phyloP scores from a whole-genome alignment of 129 eudicot species.

The Tagetes erecta region DNA sequence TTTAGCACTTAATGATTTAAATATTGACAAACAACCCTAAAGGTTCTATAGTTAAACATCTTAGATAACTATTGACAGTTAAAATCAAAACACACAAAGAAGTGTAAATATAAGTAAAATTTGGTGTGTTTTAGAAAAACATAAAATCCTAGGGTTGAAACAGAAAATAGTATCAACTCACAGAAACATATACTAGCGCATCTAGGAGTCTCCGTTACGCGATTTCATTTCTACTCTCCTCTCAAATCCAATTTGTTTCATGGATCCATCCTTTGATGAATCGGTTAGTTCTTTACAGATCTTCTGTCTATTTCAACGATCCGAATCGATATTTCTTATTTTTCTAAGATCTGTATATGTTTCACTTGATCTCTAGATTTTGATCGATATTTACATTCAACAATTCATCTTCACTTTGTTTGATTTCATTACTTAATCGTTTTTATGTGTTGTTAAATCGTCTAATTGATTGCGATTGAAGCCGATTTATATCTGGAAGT shows the following conservation, averaged over 20 bases:
- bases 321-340: background rate
- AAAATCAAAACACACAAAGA: background rate
- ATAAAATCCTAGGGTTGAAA: constrained; percentile 15
- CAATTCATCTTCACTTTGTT: background rate
- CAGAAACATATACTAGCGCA: constrained; percentile 23
- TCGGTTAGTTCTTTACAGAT: constrained; percentile 31
- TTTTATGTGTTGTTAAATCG: too few relatives aligned
- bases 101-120: background rate
- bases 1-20: too few relatives aligned
- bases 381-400: background rate
- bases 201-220: constrained; percentile 36
- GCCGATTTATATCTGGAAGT: background rate
- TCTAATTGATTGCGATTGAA: background rate
- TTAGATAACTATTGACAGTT: too few relatives aligned
- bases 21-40: too few relatives aligned
- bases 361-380: constrained; percentile 17
- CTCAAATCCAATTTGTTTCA: too few relatives aligned
- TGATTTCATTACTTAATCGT: too few relatives aligned
- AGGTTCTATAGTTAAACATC: too few relatives aligned
- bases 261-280: constrained; percentile 19
- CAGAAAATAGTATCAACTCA: background rate
- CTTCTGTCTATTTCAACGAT: constrained; percentile 9
- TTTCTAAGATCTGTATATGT: constrained; percentile 19
- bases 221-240: constrained; percentile 22
- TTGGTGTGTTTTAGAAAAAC: background rate